Conservation (phyloP, 306 rosid genomes). For the Neltuma alba region DNA sequence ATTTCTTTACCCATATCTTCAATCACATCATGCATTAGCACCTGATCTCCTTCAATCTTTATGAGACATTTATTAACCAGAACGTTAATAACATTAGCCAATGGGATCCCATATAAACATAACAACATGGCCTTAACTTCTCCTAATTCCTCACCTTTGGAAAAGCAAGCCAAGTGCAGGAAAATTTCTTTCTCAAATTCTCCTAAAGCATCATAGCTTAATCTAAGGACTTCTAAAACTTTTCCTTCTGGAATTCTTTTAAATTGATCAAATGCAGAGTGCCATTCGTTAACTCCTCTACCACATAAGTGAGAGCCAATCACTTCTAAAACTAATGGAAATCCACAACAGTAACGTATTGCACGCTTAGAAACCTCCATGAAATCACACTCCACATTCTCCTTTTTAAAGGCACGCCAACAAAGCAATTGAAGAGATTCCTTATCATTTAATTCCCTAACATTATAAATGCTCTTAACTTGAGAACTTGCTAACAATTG, state of each 20-base stretch:
- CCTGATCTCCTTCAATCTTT: background rate
- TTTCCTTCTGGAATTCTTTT: background rate
- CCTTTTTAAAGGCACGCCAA: constrained; percentile 10
- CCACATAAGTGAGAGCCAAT: background rate
- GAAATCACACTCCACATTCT: background rate
- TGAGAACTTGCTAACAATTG: background rate
- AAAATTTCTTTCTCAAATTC: background rate
- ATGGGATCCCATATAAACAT: background rate
- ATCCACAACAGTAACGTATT: background rate
- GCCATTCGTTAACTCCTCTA: background rate
- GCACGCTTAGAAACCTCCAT: background rate
- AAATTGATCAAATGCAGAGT: background rate
- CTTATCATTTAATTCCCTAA: background rate
- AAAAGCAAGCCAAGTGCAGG: constrained; percentile 16
- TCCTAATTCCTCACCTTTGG: background rate
- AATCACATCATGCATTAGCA: constrained; percentile 6
- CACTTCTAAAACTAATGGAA: constrained; percentile 11
- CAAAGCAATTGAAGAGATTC: constrained; percentile 14
- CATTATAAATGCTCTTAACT: background rate
- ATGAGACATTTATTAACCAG: background rate
- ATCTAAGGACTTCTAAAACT: background rate
- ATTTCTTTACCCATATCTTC: background rate
- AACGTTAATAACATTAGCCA: background rate
- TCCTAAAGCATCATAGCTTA: background rate
- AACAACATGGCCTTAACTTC: background rate